Conservation (phyloP, 192 early-diverging fungal genomes). For the Allomyces javanicus region DNA sequence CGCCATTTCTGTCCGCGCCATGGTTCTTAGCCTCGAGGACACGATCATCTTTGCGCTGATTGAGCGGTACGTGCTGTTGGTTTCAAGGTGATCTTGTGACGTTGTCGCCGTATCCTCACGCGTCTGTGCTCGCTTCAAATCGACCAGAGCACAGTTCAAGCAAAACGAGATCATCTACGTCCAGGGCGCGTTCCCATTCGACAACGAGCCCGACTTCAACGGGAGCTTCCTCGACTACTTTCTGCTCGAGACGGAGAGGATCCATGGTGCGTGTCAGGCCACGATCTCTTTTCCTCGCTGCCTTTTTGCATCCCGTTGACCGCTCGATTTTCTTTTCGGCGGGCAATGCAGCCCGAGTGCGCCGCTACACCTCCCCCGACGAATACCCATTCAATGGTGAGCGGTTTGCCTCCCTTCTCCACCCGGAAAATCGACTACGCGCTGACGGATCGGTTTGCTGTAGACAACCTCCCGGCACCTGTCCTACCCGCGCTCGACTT, state of each 20-base stretch:
- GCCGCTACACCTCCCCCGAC: conserved; percentile 75
- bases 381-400: conserved; percentile 76
- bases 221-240: conserved; percentile 78
- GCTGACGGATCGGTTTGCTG: no score
- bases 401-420: no score
- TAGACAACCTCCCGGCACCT: conserved; percentile 46
- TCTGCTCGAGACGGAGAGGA: conserved; percentile 73
- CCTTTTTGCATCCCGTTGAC: background rate
- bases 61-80: background rate
- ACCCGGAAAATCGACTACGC: no score
- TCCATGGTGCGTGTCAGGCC: conserved; percentile 50
- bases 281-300: background rate
- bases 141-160: conserved; percentile 57
- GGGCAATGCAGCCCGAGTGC: conserved; percentile 34
- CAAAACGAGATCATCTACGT: conserved; percentile 64
- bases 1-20: no score
- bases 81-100: background rate
- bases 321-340: background rate
- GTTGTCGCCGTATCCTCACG: background rate
- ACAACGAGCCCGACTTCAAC: conserved; percentile 27
- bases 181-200: conserved; percentile 42
- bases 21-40: conserved; percentile 83
- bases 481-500: conserved; percentile 68
- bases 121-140: background rate
- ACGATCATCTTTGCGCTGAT: conserved; percentile 70